Evolutionary conservation across 1,139 yeast genomes (phyloP).

Genomic region (Wickerhamiella infanticola): DNA sequence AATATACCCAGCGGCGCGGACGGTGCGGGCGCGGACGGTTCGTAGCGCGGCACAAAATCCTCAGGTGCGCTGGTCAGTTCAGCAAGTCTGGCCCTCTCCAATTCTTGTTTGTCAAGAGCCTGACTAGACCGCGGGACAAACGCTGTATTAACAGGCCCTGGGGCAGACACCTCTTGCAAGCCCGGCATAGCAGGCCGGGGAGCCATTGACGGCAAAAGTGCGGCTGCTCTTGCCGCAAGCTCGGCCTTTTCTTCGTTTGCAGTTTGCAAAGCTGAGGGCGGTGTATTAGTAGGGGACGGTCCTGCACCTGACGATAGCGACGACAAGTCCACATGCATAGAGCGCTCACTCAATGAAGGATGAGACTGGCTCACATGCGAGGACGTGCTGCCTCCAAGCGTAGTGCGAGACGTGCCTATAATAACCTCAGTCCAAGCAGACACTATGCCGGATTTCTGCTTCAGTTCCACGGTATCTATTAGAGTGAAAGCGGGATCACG

Average conservation of each 20-base stretch:
- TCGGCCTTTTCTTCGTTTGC: neutral
- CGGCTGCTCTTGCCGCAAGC: conserved; percentile 1
- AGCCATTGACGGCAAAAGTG: conserved; percentile 1
- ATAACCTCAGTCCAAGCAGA: conserved; percentile 66
- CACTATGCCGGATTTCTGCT: conserved; percentile 58
- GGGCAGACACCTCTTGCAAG: neutral
- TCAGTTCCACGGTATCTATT: conserved; percentile 63
- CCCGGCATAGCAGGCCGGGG: neutral
- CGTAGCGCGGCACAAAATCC: conserved; percentile 4
- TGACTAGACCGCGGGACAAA: neutral
- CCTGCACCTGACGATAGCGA: neutral
- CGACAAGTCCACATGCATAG: neutral
- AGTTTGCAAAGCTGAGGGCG: neutral
- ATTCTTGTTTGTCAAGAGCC: conserved; percentile 18
- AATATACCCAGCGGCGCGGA: neutral
- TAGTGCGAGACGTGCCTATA: conserved; percentile 52
- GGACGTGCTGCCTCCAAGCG: neutral
- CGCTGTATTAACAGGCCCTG: neutral
- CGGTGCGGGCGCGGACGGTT: neutral
- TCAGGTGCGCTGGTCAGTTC: conserved; percentile 17
- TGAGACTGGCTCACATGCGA: neutral
- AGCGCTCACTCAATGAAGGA: neutral
- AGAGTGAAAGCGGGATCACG: conserved; percentile 28
- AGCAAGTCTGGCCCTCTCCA: conserved; percentile 17
- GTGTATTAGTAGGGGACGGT: neutral